These are phyloP conservation scores for Anthracocystis panici-leucophaei DNA, from an alignment of 1,284 basidiomycete species.

Conservation along the genomic window DNA sequence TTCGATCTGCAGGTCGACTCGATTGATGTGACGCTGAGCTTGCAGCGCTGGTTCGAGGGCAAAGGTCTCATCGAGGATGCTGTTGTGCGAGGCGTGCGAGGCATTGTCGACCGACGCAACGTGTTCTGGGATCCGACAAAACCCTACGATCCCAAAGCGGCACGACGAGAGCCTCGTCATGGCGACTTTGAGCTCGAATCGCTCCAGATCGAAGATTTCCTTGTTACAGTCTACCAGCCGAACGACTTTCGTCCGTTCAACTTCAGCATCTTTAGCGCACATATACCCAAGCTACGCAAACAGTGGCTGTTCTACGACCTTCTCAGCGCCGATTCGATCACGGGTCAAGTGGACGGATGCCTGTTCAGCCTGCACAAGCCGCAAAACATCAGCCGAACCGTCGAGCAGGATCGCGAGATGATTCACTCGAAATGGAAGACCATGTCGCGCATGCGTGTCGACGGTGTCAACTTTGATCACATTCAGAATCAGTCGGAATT, in stretches of 20 bases:
- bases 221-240: slow-evolving; percentile 95
- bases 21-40: slow-evolving; percentile 93
- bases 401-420: slow-evolving; percentile 74
- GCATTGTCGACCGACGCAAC: slow-evolving; percentile 90
- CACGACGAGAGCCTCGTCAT: slow-evolving; percentile 78
- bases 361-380: slow-evolving; percentile 96
- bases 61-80: slow-evolving; percentile 93
- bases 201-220: slow-evolving; percentile 88
- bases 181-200: slow-evolving; percentile 95
- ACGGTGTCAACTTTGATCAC: slow-evolving; percentile 97
- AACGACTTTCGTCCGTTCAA: slow-evolving; percentile 88
- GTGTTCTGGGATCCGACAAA: slow-evolving; percentile 87
- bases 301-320: slow-evolving; percentile 94
- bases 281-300: slow-evolving; percentile 85
- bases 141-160: slow-evolving; percentile 81
- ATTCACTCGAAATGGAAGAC: slow-evolving; percentile 79
- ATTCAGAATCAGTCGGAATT: slow-evolving; percentile 82
- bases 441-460: slow-evolving; percentile 95
- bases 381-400: slow-evolving; percentile 92
- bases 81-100: slow-evolving; percentile 91
- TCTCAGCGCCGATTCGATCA: slow-evolving; percentile 86
- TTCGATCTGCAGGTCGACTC: slow-evolving; percentile 76
- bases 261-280: slow-evolving; percentile 94
- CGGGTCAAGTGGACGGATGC: slow-evolving; percentile 98
- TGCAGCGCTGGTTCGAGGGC: slow-evolving; percentile 93